These are phyloP conservation scores for Hevea brasiliensis DNA, from an alignment of 345 rosid species.

Conservation along the genomic window DNA sequence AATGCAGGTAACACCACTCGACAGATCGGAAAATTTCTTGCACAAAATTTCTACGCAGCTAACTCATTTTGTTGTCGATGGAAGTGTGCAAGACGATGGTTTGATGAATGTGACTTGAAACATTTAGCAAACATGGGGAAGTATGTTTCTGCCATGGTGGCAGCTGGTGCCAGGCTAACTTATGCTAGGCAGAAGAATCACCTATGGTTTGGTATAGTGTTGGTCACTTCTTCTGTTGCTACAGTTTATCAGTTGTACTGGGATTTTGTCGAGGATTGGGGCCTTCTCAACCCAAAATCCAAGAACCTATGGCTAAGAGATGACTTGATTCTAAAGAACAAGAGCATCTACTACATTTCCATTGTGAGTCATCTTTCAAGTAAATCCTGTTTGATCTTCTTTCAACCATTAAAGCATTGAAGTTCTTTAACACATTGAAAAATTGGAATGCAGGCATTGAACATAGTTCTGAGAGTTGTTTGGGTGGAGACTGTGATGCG, in stretches of 20 bases:
- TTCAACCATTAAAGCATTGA: neutral
- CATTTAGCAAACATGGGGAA: slow-evolving; percentile 95
- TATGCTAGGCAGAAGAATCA: slow-evolving; percentile 48
- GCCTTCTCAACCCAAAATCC: slow-evolving; percentile 70
- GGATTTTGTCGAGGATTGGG: slow-evolving; percentile 98
- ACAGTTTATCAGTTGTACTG: slow-evolving; percentile 87
- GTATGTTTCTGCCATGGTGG: slow-evolving; percentile 93
- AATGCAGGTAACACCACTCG: slow-evolving; percentile 59
- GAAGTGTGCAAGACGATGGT: slow-evolving; percentile 92
- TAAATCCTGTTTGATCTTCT: neutral
- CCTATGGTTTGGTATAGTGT: slow-evolving; percentile 57
- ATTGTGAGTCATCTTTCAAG: slow-evolving; percentile 51
- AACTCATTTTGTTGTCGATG: neutral
- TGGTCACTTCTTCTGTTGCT: slow-evolving; percentile 63
- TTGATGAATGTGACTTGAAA: slow-evolving; percentile 61
- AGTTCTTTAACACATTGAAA: slow-evolving; percentile 1
- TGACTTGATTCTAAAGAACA: slow-evolving; percentile 70
- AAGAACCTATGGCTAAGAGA: slow-evolving; percentile 83
- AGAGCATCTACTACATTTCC: slow-evolving; percentile 65
- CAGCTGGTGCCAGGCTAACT: slow-evolving; percentile 83
- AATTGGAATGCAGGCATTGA: slow-evolving; percentile 57
- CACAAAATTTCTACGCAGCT: neutral
- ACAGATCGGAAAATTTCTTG: neutral
- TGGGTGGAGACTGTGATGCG: slow-evolving; percentile 77
- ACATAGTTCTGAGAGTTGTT: slow-evolving; percentile 69